These are phyloP conservation scores for Acanthamoeba healyi DNA, from an alignment of 208 protist genomes.

Conservation along the genomic window DNA sequence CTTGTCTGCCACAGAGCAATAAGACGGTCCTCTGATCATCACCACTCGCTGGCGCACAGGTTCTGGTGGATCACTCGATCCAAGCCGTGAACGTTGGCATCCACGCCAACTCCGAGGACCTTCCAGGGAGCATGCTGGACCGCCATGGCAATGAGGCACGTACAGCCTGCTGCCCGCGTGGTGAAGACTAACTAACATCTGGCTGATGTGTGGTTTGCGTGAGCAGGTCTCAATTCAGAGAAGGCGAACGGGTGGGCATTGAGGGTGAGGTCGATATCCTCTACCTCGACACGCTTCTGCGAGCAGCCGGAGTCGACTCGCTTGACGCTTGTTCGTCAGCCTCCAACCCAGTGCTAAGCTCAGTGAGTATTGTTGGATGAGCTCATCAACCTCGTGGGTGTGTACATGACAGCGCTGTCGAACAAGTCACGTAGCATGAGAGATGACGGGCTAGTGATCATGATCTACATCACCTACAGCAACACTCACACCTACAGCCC, in stretches of 20 bases:
- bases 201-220: neutral
- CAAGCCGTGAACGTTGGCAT: neutral
- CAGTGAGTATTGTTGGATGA: no score
- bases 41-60: neutral
- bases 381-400: no score
- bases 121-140: neutral
- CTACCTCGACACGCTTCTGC: neutral
- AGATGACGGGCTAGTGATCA: constrained; percentile 41
- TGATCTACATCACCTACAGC: constrained; percentile 73
- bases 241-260: neutral
- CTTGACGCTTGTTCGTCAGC: constrained; percentile 56
- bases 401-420: neutral
- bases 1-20: no score
- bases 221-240: neutral
- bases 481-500: constrained; percentile 64
- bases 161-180: neutral
- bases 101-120: constrained; percentile 31
- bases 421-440: constrained; percentile 4
- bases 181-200: no score
- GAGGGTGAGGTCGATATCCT: constrained; percentile 14
- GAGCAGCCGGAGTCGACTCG: constrained; percentile 44
- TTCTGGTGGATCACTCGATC: constrained; percentile 60
- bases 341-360: no score
- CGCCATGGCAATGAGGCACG: neutral
- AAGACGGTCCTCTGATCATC: no score